Base-by-base conservation (phyloP, 805 yeast species). In the Ogataea pignaliae region DNA sequence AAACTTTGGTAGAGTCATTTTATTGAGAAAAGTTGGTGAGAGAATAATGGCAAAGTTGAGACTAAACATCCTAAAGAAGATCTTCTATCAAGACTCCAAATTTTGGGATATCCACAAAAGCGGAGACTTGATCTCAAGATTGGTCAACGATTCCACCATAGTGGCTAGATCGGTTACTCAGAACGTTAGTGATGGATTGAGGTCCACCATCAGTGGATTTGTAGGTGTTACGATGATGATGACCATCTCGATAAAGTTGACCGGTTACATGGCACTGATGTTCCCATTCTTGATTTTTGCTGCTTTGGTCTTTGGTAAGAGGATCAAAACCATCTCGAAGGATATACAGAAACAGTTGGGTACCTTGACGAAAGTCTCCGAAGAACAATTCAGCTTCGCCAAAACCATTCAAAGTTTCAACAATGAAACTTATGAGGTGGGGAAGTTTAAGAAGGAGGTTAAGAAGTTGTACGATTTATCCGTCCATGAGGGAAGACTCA, bases 141-240 rank as follows among this genome's bases (percentile, higher is more conserved):
- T 91, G 39, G 85, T 93, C 4, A 84, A 87, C 35, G 98, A 91
- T 61, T 85, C 97, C 1, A 88, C 89, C 29, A 80, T 91, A 36
- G 95, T 91, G 12, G 78, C 96, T 7, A 79, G 83, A 56, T 81
- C 96, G 0, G 78, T 91, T 15, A 88, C 97, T 30, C 91, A 85
- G 53, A 90, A 91, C 61, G 74, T 91, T 18, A 83, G 93, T 45
- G 97, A 91, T 61, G 98, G 98, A n/a, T 73, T 89, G 32, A 70
- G 97, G 45, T 82, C 97, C 0, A 62, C 81, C 1, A 79, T 91
- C 16, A 81, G 88, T 55, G 96, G 96, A 1, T 70, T 77, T 38
- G 95, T 88, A 34, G 98, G 97, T 7, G 68, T 90, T 38, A 77
- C 87, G 3, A 88, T 90, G 96, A 91, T 91, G 98, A 71, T 87